Conservation (phyloP, 768 basidiomycete genomes). For the Punctularia strigosozonata region DNA sequence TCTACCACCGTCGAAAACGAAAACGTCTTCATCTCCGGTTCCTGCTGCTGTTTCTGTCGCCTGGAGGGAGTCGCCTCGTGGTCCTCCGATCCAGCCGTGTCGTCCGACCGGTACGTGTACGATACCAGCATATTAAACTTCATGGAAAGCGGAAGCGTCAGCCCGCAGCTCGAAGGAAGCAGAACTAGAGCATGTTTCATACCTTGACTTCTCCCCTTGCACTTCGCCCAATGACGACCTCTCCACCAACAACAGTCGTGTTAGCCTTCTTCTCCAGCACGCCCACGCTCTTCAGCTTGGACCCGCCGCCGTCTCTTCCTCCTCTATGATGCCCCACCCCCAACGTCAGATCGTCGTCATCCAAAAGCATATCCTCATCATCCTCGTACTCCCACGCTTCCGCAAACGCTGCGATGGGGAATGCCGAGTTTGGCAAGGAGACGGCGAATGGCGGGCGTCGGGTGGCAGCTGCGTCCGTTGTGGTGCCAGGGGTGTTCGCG, state of each 20-base stretch:
- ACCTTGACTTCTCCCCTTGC: constrained; percentile 74
- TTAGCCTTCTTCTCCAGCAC: constrained; percentile 88
- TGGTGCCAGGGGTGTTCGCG: constrained; percentile 19
- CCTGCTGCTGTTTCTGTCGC: constrained; percentile 31
- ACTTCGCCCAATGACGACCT: constrained; percentile 76
- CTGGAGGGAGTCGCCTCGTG: constrained; percentile 33
- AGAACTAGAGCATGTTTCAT: constrained; percentile 13
- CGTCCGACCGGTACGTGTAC: constrained; percentile 91
- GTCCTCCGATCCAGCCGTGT: constrained; percentile 56
- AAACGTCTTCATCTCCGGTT: constrained; percentile 76
- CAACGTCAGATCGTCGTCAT: constrained; percentile 30
- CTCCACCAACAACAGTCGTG: constrained; percentile 78
- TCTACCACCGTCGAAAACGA: constrained; percentile 81
- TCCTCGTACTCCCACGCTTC: constrained; percentile 99
- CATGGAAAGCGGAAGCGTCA: neutral
- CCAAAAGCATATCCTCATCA: constrained; percentile 74
- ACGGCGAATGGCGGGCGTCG: constrained; percentile 69
- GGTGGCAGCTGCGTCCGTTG: constrained; percentile 27
- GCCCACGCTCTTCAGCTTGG: constrained; percentile 49
- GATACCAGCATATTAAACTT: constrained; percentile 93
- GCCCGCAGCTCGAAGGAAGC: neutral
- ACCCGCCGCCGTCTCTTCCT: constrained; percentile 28
- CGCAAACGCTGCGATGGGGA: constrained; percentile 81
- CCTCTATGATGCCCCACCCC: too few relatives aligned
- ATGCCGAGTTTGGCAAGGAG: constrained; percentile 64